Evolutionary conservation across 768 basidiomycete genomes (phyloP).

Genomic region (Xerocomus spinulosus): DNA sequence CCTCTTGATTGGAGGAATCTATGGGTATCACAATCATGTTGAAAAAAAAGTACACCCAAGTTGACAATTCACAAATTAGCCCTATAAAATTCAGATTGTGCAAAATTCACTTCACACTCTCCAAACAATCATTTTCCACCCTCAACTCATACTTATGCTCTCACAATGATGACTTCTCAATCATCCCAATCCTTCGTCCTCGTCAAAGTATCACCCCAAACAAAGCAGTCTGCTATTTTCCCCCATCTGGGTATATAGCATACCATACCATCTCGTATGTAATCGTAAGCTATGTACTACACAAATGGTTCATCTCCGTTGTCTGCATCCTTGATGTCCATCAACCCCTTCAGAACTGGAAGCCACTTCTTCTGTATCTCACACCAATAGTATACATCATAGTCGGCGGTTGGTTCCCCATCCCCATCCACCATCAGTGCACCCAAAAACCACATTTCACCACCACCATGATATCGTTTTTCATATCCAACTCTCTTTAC

Average conservation of each 20-base stretch:
- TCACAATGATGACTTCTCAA: neutral
- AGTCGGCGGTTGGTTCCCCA: too few relatives aligned
- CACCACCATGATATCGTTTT: neutral
- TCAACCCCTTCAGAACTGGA: neutral
- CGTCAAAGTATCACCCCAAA: conserved; percentile 2
- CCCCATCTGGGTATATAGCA: conserved; percentile 1
- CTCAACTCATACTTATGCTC: neutral
- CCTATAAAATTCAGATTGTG: too few relatives aligned
- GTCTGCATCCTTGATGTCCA: neutral
- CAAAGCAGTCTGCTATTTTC: conserved; percentile 5
- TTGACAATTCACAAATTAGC: too few relatives aligned
- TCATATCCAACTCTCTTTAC: neutral
- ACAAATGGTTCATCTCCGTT: neutral
- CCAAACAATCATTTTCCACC: conserved; percentile 8
- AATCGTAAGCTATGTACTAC: neutral
- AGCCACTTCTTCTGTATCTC: too few relatives aligned
- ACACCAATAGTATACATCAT: too few relatives aligned
- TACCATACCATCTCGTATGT: too few relatives aligned
- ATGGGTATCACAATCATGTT: neutral
- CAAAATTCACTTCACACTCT: too few relatives aligned
- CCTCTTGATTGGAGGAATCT: neutral
- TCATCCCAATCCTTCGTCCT: neutral
- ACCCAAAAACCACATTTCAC: neutral
- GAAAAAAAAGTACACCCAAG: neutral
- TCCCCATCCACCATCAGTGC: neutral